phyloP scores from a whole-genome alignment of 768 basidiomycete species.

The Candolleomyces eurysporus region DNA sequence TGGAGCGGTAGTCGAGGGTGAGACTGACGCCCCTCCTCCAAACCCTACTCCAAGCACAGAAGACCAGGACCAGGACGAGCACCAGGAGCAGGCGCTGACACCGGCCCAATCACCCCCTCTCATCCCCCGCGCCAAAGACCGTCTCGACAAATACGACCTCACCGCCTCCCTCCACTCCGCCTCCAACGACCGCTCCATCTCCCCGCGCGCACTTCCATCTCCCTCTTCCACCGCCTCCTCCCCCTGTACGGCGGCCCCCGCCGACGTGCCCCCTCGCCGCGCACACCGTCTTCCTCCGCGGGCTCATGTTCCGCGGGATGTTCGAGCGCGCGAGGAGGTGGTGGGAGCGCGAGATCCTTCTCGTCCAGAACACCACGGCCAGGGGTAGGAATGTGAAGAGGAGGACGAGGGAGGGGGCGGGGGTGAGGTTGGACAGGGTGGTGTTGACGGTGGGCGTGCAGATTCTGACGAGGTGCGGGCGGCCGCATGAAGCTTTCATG shows the following conservation, averaged over 20 bases:
- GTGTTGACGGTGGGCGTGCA: constrained; percentile 52
- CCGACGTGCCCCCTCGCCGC: constrained; percentile 39
- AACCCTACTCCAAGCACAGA: too few species aligned
- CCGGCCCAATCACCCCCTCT: background rate
- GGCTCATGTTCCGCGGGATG: constrained; percentile 43
- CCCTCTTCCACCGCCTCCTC: background rate
- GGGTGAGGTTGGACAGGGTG: constrained; percentile 40
- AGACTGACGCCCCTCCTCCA: too few species aligned
- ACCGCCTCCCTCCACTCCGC: constrained; percentile 46
- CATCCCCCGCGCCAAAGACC: background rate
- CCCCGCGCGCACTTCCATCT: too few species aligned
- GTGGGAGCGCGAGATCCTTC: background rate
- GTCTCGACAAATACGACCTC: constrained; percentile 42
- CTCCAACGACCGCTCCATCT: constrained; percentile 42
- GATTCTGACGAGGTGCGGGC: constrained; percentile 41
- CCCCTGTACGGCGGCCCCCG: constrained; percentile 19
- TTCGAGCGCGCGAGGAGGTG: constrained; percentile 18
- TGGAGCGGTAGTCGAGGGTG: too few species aligned
- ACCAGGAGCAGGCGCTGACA: constrained; percentile 23
- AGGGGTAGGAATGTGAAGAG: background rate
- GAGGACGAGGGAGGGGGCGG: constrained; percentile 9
- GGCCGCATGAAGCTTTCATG: constrained; percentile 46
- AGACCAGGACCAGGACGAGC: background rate
- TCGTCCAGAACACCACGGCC: constrained; percentile 9
- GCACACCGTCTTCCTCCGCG: constrained; percentile 55